phyloP scores from a whole-genome alignment of 345 rosid species.

The Salix udensis region DNA sequence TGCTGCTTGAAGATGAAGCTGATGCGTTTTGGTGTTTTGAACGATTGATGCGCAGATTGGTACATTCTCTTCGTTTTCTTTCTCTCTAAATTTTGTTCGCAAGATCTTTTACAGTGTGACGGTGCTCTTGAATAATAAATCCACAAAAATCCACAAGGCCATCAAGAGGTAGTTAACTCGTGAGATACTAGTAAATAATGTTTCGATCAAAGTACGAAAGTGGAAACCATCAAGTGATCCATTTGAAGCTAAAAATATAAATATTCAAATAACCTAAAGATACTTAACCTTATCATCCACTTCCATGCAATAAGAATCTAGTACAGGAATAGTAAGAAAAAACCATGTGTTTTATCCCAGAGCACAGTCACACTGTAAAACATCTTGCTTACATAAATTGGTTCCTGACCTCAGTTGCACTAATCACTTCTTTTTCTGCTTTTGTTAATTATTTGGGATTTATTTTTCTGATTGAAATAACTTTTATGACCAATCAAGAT shows the following conservation, averaged over 20 bases:
- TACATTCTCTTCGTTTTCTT: constrained; percentile 23
- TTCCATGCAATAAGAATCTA: background rate
- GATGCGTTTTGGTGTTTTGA: constrained; percentile 99
- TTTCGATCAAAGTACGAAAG: background rate
- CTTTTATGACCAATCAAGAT: background rate
- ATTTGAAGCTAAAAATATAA: too few relatives aligned
- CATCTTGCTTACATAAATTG: background rate
- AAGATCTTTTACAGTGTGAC: background rate
- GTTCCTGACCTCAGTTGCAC: background rate
- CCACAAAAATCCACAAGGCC: background rate
- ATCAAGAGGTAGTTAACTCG: background rate
- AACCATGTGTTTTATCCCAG: background rate
- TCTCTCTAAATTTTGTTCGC: background rate
- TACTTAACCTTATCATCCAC: background rate
- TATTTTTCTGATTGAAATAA: background rate
- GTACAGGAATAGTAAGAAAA: background rate
- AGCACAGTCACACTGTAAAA: background rate
- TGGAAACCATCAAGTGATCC: background rate
- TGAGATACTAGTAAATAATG: background rate
- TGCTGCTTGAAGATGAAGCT: constrained; percentile 88
- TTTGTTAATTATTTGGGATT: background rate
- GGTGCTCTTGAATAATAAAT: background rate
- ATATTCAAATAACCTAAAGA: background rate
- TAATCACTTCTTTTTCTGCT: background rate
- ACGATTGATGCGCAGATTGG: constrained; percentile 96